Base-by-base conservation (phyloP, 2,329 filamentous ascomycete genomes). In the Colletotrichum salicis region DNA sequence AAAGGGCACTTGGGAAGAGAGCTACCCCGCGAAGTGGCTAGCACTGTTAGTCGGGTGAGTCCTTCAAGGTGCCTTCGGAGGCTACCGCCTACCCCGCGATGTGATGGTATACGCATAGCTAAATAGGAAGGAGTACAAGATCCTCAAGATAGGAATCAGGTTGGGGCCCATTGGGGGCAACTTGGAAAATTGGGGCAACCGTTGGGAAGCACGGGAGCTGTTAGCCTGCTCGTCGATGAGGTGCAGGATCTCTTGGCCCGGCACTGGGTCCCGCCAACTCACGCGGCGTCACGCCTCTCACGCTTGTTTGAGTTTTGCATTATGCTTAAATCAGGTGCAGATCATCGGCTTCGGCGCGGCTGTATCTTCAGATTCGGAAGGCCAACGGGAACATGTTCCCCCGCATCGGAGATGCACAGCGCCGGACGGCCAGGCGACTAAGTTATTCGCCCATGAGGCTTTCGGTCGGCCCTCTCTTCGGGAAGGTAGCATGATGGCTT, bases 101-200 rank as follows among this genome's bases (percentile, higher is more conserved):
- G 61, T 35, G 1, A 59, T 66, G 22, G 24, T n/a, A 45, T 48
- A 48, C 19, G 35, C 27, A 54, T 45, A 45, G 35, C 70, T 13
- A 27, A 70, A 55, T 56, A 70, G 70, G 70, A 72, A 72, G 70
- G 70, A 61, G 70, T 64, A n/a, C n/a, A 15, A 19, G 11, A 59
- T 15, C 37, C 37, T 41, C 37, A 1, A 33, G 11, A 60, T 31
- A 8, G 33, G 31, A 12, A 7, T 29, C 12, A 52, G 35, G 22
- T 27, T 24, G 55, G 48, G 31, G 27, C 37, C 13, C 7, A 6
- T 41, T 41, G 37, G 37, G 37, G 37, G 35, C 35, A 37, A 37
- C 35, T 37, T 37, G 35, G 12, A 7, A 37, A 37, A 12, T 37
- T 37, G 35, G 35, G 35, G 15, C 37, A 19, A 41, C 37, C 5